Base-by-base conservation (phyloP, 306 rosid species). In the Dalbergia cultrata region DNA sequence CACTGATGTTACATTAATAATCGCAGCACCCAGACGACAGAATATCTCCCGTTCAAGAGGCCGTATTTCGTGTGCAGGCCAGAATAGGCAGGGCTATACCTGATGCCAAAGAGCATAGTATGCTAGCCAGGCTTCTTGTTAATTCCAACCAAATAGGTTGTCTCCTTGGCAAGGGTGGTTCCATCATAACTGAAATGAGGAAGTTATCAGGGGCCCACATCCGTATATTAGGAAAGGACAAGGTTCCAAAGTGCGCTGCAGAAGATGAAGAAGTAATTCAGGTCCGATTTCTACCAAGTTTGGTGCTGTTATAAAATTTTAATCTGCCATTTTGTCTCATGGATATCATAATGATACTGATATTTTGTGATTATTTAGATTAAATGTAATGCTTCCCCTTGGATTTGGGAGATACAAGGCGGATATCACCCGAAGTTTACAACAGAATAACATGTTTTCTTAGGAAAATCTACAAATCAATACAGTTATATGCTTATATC, bases 11-110 rank as follows among this genome's bases (percentile, higher is more conserved):
- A 68, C 41, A 61, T 84, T 76, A 39, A 78, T 79, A 80, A 54
- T 85, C 85, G 89, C 97, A 96, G 99, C 93, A 89, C 80, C 99
- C 97, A 69, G 97, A 93, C 21, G 99, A 96, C 75, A 89, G 98
- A 85, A 77, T 96, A 82, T 96, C 99, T 43, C 85, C 90, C 49
- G 97, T 93, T 80, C 99, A 96, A 93, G 99, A 96, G 81, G 99
- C 97, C 37, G 90, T 92, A 70, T 92, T 96, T 72, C 97, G 92
- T 21, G 96, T 96, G 79, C 97, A 92, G 81, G 83, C 70, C 72
- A 89, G 97, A 85, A 90, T 96, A 71, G 89, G 83, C 66, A 88
- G 88, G 90, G 93, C 97, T 72, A 56, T 81, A 58, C 91, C 93
- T 50, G 97, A 91, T 81, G 76, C 69, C 79, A 89, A 88, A 87